Evolutionary conservation across 192 early-diverging fungal genomes (phyloP).

Genomic region (Paraglomus brasilianum): DNA sequence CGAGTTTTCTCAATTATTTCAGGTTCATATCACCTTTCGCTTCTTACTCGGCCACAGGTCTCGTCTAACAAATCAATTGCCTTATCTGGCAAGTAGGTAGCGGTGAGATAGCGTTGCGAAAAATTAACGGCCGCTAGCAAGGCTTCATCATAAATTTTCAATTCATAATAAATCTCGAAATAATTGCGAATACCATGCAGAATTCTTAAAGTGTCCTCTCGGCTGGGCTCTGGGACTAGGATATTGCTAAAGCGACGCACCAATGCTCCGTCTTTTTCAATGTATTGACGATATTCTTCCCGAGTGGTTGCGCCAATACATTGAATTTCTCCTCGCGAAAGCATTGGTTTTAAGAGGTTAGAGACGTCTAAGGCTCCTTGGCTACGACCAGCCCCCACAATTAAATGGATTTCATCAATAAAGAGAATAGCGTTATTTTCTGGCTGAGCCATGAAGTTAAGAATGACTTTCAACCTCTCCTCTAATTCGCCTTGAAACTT

Average conservation of each 20-base stretch:
- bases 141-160: constrained; percentile 72
- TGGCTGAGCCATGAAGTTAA: constrained; percentile 90
- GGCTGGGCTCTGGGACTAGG: constrained; percentile 67
- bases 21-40: constrained; percentile 93
- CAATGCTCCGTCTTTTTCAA: constrained; percentile 79
- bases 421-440: constrained; percentile 88
- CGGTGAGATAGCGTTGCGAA: constrained; percentile 69
- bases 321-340: constrained; percentile 91
- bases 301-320: constrained; percentile 95
- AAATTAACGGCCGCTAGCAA: constrained; percentile 69
- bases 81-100: constrained; percentile 74
- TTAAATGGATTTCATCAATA: constrained; percentile 94
- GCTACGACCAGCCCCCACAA: constrained; percentile 90
- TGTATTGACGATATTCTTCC: constrained; percentile 90
- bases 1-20: constrained; percentile 94
- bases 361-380: constrained; percentile 94
- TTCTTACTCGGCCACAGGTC: constrained; percentile 88
- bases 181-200: constrained; percentile 76
- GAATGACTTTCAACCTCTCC: constrained; percentile 91
- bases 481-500: constrained; percentile 98
- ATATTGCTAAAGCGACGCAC: constrained; percentile 79
- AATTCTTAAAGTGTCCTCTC: constrained; percentile 69
- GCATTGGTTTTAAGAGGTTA: constrained; percentile 95
- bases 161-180: constrained; percentile 78
- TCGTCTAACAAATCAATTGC: constrained; percentile 88